Evolutionary conservation across 768 basidiomycete species (phyloP).

Genomic region (Podaxis rugospora): DNA sequence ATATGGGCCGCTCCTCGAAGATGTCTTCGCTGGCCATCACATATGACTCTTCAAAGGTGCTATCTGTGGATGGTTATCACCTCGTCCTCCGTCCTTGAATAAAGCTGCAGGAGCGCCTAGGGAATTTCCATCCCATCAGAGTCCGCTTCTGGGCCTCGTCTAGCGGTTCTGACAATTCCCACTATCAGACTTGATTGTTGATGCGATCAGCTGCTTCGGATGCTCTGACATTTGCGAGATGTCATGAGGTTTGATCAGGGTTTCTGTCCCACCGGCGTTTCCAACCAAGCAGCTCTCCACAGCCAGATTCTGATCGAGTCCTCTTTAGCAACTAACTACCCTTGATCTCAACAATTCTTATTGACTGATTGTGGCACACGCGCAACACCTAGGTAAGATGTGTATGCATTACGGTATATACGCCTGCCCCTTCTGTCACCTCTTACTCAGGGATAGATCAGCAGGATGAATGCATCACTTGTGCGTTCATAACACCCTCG

Average conservation of each 20-base stretch:
- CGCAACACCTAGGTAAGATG: constrained; percentile 17
- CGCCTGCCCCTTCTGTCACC: background rate
- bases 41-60: background rate
- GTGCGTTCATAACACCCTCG: constrained; percentile 6
- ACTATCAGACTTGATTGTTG: constrained; percentile 18
- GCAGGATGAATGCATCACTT: background rate
- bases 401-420: background rate
- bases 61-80: constrained; percentile 10
- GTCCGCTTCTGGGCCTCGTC: constrained; percentile 14
- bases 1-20: background rate
- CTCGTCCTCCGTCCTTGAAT: background rate
- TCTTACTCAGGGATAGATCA: background rate
- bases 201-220: constrained; percentile 22
- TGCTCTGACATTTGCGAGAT: constrained; percentile 20
- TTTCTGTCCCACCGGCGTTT: constrained; percentile 18
- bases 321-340: constrained; percentile 19
- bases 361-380: constrained; percentile 36
- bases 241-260: constrained; percentile 33
- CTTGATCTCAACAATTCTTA: constrained; percentile 16
- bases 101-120: background rate
- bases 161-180: constrained; percentile 18
- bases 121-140: constrained; percentile 11
- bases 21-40: background rate
- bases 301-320: constrained; percentile 27
- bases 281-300: constrained; percentile 22